Conservation (phyloP, 495 filamentous ascomycete species). For the Jackrogersella multiformis region DNA sequence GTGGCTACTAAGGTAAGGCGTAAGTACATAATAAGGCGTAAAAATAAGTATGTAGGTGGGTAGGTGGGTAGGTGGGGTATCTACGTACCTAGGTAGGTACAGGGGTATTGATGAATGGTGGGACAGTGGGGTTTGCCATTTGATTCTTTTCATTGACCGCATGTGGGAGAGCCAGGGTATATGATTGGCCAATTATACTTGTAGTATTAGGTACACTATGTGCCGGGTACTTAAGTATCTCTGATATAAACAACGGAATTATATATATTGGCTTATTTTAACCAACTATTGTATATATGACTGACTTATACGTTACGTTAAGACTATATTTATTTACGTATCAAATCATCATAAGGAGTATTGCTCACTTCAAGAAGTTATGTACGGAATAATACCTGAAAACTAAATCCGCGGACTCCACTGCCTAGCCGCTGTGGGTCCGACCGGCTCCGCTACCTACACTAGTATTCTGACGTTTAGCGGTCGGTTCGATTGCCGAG, state of each 20-base stretch:
- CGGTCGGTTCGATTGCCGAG: constrained; percentile 17
- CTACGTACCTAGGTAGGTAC: constrained; percentile 13
- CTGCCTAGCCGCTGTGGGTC: constrained; percentile 28
- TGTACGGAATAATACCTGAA: background rate
- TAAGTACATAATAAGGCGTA: no score
- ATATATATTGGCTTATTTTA: no score
- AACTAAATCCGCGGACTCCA: background rate
- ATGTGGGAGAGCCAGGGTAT: constrained; percentile 32
- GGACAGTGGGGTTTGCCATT: constrained; percentile 14
- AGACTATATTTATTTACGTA: no score
- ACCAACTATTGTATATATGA: no score
- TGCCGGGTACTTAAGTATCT: no score
- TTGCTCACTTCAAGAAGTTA: background rate
- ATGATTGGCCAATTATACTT: constrained; percentile 20
- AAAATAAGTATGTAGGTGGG: no score
- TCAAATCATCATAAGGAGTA: background rate
- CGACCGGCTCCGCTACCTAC: constrained; percentile 39
- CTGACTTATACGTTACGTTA: no score
- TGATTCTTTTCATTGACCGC: constrained; percentile 18
- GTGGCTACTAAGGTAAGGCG: background rate
- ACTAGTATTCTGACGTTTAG: constrained; percentile 37
- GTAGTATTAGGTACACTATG: no score
- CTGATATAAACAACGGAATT: no score
- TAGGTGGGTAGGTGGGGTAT: no score
- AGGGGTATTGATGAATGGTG: constrained; percentile 16